Evolutionary conservation across 169 alveolate genomes (phyloP), one percentile per base, ranked within the genome.

Genomic region (Cryptosporidium sp.): DNA sequence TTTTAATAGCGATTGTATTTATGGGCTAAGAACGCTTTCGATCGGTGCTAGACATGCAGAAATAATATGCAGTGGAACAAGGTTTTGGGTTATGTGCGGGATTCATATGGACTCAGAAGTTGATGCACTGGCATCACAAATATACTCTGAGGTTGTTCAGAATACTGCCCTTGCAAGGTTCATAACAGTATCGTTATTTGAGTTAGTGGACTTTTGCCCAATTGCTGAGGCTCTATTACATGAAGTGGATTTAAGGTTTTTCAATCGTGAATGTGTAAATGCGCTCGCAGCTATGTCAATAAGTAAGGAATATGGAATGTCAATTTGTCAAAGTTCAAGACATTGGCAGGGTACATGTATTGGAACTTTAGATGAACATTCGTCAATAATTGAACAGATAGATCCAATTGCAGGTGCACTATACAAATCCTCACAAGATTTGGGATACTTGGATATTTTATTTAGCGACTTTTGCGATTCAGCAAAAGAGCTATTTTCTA

Each of bases 81-180:
- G 75, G 29, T 80, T 80, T 42, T 80, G 89, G 89, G 89, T 80
- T 8, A 80, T 80, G 89, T 80, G 89, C 21, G 89, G 89, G 4
- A 61, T 45, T 29, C 65, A 62, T 42, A 18, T 80, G 12, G 89
- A 80, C n/a, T 60, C 89, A 4, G 80, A 42, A 65, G 89, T 80
- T 21, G 89, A 80, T 80, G 89, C 89, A 10, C n/a, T 80, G 10
- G 89, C 89, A 16, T 60, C 89, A 2, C 89, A 80, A 33, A 8
- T 80, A 45, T 80, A 80, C 60, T 42, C 89, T 16, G 89, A 65
- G n/a, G 68, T 80, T 37, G 89, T 80, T 26, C 89, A 80, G n/a
- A 80, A 44, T 48, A 62, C 39, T 39, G 75, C 39, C 26, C 75
- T 80, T 29, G 37, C 73, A 60, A 80, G 51, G 53, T 60, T 80